Conservation (phyloP, 1,284 basidiomycete genomes). For the Marasmius sp. region DNA sequence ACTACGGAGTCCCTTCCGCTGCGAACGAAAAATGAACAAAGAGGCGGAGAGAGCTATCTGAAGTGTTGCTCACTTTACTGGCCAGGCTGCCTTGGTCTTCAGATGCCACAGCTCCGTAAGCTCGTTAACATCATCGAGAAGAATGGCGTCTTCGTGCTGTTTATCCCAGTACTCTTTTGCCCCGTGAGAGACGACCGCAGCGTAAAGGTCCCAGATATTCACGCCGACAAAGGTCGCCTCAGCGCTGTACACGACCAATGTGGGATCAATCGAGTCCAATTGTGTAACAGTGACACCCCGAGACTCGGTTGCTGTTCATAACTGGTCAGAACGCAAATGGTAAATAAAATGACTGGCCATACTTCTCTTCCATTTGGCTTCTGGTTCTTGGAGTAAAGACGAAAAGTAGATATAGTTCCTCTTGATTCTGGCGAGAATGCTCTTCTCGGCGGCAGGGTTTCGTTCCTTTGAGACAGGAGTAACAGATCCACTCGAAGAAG, state of each 20-base stretch:
- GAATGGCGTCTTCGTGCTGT: conserved; percentile 78
- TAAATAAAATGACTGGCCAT: conserved; percentile 28
- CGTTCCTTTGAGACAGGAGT: conserved; percentile 49
- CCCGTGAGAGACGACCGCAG: conserved; percentile 83
- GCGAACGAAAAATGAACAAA: conserved; percentile 13
- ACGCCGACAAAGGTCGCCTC: conserved; percentile 98
- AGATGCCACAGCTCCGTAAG: conserved; percentile 91
- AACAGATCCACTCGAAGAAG: conserved; percentile 31
- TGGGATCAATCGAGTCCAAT: conserved; percentile 96
- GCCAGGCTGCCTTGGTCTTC: conserved; percentile 89
- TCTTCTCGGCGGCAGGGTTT: conserved; percentile 68
- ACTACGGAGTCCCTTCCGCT: conserved; percentile 90
- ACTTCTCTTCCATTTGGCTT: conserved; percentile 95
- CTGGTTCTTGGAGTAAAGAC: conserved; percentile 94
- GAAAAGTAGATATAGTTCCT: conserved; percentile 99
- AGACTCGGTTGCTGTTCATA: conserved; percentile 69
- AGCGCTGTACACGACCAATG: conserved; percentile 93
- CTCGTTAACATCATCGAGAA: conserved; percentile 91
- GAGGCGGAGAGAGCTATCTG: conserved; percentile 2
- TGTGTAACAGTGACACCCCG: conserved; percentile 93
- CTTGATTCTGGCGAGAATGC: conserved; percentile 80
- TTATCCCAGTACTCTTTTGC: conserved; percentile 89
- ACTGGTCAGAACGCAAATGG: conserved; percentile 6
- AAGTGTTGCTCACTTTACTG: conserved; percentile 73
- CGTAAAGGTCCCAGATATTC: conserved; percentile 95